Percentiles rank a stretch among this genome's conserved stretches.
phyloP scores from a whole-genome alignment of 305 asterid species.

The Fraxinus dipetala region DNA sequence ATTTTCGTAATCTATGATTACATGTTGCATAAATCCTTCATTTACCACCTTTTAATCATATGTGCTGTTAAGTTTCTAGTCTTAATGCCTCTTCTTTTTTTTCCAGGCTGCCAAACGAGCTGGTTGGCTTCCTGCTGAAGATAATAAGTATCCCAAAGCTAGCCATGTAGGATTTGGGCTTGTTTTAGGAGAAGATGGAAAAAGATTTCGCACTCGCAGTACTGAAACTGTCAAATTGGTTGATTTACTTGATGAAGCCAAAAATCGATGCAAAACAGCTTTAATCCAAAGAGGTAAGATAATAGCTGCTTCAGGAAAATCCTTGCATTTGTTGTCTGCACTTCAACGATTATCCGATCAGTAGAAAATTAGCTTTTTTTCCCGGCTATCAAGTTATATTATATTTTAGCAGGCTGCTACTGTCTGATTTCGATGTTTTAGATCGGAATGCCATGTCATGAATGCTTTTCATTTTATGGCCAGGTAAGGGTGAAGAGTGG shows the following conservation, averaged over 20 bases:
- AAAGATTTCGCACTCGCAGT: constrained; percentile 81
- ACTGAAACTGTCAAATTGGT: constrained; percentile 84
- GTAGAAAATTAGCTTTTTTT: background rate
- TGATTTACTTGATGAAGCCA: constrained; percentile 91
- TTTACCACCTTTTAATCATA: background rate
- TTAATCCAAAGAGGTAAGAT: constrained; percentile 69
- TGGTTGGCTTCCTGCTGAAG: constrained; percentile 85
- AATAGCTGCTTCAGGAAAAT: constrained; percentile 7
- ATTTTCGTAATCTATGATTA: background rate
- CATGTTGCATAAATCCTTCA: background rate
- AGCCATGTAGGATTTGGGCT: constrained; percentile 91
- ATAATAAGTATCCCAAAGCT: constrained; percentile 58
- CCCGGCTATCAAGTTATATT: background rate
- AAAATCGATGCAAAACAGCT: constrained; percentile 64
- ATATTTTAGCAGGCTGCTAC: background rate
- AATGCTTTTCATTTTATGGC: constrained; percentile 19
- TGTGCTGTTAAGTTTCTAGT: constrained; percentile 11
- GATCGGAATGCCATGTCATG: constrained; percentile 13
- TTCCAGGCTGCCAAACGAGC: constrained; percentile 84
- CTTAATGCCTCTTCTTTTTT: constrained; percentile 21
- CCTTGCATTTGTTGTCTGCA: constrained; percentile 2
- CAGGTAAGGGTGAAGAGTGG: constrained; percentile 75
- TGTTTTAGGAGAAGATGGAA: constrained; percentile 90
- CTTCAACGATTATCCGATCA: background rate
- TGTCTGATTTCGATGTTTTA: background rate